A percentile compares a stretch with the other conserved stretches of the same genome.
Evolutionary conservation across 352 stramenopile species (phyloP).

Genomic region (Halophytophthora polymorphica): DNA sequence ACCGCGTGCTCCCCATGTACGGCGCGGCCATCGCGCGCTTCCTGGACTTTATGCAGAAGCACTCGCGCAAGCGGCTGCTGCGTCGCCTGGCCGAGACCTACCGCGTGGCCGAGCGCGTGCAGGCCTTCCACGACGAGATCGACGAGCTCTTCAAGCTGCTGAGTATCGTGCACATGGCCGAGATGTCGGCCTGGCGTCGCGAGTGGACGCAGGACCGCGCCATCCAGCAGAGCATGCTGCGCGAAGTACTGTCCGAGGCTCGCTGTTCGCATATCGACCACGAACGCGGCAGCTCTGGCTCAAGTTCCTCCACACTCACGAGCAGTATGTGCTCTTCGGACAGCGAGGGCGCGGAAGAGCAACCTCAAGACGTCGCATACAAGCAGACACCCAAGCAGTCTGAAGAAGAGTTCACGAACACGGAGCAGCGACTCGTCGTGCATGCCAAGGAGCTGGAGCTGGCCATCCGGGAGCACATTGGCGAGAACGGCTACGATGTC

Average conservation of each 20-base stretch:
- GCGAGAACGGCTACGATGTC: too few relatives aligned
- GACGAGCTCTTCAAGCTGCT: slow-evolving; percentile 20
- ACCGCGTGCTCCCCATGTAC: slow-evolving; percentile 8
- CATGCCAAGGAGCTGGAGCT: too few relatives aligned
- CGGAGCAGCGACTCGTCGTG: too few relatives aligned
- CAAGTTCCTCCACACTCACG: too few relatives aligned
- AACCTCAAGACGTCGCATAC: too few relatives aligned
- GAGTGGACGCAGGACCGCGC: slow-evolving; percentile 8
- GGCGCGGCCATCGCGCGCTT: slow-evolving; percentile 16
- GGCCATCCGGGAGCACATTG: too few relatives aligned
- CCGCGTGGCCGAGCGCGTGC: slow-evolving; percentile 4
- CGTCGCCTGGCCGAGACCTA: slow-evolving; percentile 3
- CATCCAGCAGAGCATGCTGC: neutral
- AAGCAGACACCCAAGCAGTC: too few relatives aligned
- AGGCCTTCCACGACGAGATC: slow-evolving; percentile 17
- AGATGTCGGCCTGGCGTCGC: slow-evolving; percentile 8
- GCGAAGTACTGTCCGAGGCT: too few relatives aligned
- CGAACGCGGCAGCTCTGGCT: too few relatives aligned
- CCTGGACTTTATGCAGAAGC: slow-evolving; percentile 4
- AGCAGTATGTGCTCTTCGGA: too few relatives aligned
- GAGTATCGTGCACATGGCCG: slow-evolving; percentile 10
- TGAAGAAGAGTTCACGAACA: too few relatives aligned
- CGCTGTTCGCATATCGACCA: neutral
- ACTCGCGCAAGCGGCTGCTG: slow-evolving; percentile 4
- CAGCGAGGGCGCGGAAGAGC: too few relatives aligned